Conservation (phyloP, 352 stramenopile species). For the Pythium guiyangense region DNA sequence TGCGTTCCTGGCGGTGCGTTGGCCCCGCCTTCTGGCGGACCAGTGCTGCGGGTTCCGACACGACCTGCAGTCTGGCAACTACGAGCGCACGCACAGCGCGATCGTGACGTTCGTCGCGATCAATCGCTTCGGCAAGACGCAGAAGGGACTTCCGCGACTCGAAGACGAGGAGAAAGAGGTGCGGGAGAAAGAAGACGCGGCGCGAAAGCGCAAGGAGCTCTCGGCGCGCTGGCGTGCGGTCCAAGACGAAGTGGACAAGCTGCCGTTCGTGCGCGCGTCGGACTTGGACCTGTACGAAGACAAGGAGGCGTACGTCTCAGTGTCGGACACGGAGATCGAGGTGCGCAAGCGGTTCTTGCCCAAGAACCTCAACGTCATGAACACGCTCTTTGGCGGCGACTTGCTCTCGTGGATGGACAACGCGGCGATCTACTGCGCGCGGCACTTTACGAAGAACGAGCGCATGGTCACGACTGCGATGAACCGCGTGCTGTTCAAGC, state of each 20-base stretch:
- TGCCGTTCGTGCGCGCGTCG: slow-evolving; percentile 15
- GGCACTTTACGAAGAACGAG: slow-evolving; percentile 58
- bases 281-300: slow-evolving; percentile 9
- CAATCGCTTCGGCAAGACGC: slow-evolving; percentile 33
- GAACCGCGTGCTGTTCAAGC: slow-evolving; percentile 68
- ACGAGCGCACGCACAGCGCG: slow-evolving; percentile 44
- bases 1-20: too few species aligned
- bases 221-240: slow-evolving; percentile 33
- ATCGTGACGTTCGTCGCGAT: slow-evolving; percentile 55
- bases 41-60: slow-evolving; percentile 35
- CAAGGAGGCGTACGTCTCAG: slow-evolving; percentile 24
- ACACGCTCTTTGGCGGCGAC: slow-evolving; percentile 71
- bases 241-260: slow-evolving; percentile 38
- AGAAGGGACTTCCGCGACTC: slow-evolving; percentile 30
- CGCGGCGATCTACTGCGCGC: too few species aligned
- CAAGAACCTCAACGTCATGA: slow-evolving; percentile 65
- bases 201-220: slow-evolving; percentile 33
- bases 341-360: slow-evolving; percentile 69
- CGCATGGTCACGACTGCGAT: slow-evolving; percentile 62
- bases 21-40: too few species aligned
- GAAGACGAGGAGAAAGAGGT: slow-evolving; percentile 31
- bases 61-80: slow-evolving; percentile 25
- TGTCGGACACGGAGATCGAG: slow-evolving; percentile 62
- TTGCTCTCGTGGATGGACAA: too few species aligned
- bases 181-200: slow-evolving; percentile 24